Evolutionary conservation across 2,329 filamentous ascomycete species (phyloP), one percentile per base, ranked within the genome.

Genomic region (Fusarium verticillioides): DNA sequence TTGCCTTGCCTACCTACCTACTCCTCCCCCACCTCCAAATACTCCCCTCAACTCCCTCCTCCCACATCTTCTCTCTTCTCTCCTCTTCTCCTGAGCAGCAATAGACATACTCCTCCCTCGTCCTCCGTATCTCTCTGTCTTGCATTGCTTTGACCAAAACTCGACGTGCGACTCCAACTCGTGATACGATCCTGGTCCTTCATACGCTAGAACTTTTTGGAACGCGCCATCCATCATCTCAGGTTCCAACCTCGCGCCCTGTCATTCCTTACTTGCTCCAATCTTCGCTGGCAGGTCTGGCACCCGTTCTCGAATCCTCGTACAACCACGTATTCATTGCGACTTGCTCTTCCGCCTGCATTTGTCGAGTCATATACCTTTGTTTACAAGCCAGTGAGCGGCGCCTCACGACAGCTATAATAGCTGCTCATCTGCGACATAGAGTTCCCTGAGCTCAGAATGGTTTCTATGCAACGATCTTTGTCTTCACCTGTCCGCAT

Each of bases 391-490:
- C 69, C 74, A 69, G 69, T 75, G 66, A 70, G 74, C 69, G 68
- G 75, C 75, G 69, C 73, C 75, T 77, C 69, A 42, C 62, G 75
- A 75, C 76, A 78, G 78, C 79, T 78, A 66, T 75, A 72, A 66
- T 67, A 79, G 81, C 83, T 83, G 78, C 76, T 77, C 80, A 79
- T 78, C 72, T 75, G 78, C 77, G 69, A 70, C 73, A 65, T 64
- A 66, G 74, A 72, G 74, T 56, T 62, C 75, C 72, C 78, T 86
- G 85, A 83, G 81, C 81, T 82, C 85, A 87, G 81, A 82, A 89
- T 90, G 87, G 87, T 88, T 80, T 87, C 88, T 82, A 89, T 90
- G 88, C 87, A 90, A 83, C 87, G 87, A 78, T 90, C 88, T 73
- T 84, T 88, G 72, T 91, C 90, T 75, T 91, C 90, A 81, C 87